Evolutionary conservation across 305 asterid genomes (phyloP), one percentile per base, ranked within the genome.

Genomic region (Solanum chacoense): DNA sequence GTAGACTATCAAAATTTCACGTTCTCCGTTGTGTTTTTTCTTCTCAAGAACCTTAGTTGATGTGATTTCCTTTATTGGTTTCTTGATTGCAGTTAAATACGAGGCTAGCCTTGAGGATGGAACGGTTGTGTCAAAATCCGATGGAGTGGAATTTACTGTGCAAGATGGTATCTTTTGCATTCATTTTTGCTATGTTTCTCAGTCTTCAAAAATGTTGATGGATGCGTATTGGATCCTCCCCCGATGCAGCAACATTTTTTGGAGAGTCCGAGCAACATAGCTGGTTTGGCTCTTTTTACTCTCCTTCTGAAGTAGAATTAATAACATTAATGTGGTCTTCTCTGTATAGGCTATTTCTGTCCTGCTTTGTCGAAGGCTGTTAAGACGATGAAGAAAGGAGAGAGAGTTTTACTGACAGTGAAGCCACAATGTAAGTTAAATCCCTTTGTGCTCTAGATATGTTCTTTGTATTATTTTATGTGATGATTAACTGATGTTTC

Each of bases 371-470:
- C 90, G 6, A 87, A 89, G 35, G 92, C 89, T 79, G 74, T 90
- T 74, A 90, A 88, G 83, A 88, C 76, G 7, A 90, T 90, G 91
- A 90, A 88, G 87, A 90, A 90, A 38, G 92, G 91, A 32, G 92
- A 90, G 67, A 81, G 31, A 34, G 91, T 38, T 2, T 12, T 40
- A 69, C 11, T 90, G 75, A 84, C 79, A 0, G 91, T 90, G 38
- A 90, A 87, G 69, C 87, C 92, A 72, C 83, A 90, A 28, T 90
- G 92, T 90, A 87, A 81, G 90, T 37, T 24, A 11, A 72, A 3
- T 2, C 34, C 42, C 26, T 8, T 29, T 8, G 32, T 18, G 10
- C 18, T 32, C 29, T 20, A 76, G 11, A 59, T 34, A n/a, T 50
- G 45, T 20, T 12, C 12, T 8, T 7, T 0, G 5, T 42, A 31